These are phyloP conservation scores for Chytriomyces hyalinus DNA, from an alignment of 192 early-diverging fungal species.

Conservation along the genomic window DNA sequence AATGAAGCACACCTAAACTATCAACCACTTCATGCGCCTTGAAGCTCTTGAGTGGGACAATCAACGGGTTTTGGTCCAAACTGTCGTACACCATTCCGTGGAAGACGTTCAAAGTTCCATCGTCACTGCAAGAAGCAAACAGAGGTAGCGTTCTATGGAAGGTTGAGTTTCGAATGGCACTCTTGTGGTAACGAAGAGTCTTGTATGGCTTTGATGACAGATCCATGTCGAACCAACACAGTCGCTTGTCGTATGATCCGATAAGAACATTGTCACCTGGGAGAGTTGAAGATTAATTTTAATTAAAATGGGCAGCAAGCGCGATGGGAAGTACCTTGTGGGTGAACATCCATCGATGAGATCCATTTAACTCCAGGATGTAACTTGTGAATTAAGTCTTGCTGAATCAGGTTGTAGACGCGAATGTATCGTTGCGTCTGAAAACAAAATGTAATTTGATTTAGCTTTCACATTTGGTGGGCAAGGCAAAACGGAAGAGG, in stretches of 20 bases:
- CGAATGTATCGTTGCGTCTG: constrained; percentile 93
- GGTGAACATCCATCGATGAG: constrained; percentile 92
- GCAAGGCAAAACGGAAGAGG: constrained; percentile 1
- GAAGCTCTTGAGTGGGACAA: constrained; percentile 97
- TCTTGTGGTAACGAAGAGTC: constrained; percentile 85
- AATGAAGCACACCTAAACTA: constrained; percentile 75
- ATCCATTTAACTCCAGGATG: constrained; percentile 91
- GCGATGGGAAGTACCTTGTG: constrained; percentile 60
- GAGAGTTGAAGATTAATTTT: not conserved
- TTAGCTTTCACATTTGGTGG: not conserved
- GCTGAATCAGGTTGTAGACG: constrained; percentile 90
- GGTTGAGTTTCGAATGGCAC: constrained; percentile 85
- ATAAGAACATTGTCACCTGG: constrained; percentile 89
- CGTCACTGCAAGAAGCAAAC: constrained; percentile 91
- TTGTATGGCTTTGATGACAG: constrained; percentile 91
- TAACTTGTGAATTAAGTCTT: constrained; percentile 85
- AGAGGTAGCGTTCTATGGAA: constrained; percentile 90
- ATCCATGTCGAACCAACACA: constrained; percentile 98
- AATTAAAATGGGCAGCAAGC: not conserved
- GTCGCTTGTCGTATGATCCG: constrained; percentile 92
- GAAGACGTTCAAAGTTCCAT: constrained; percentile 93
- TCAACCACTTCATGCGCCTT: constrained; percentile 77
- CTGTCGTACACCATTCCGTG: constrained; percentile 98
- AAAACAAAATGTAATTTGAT: constrained; percentile 22
- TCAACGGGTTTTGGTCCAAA: constrained; percentile 93